Percentiles rank a stretch among this genome's conserved stretches.
phyloP scores from a whole-genome alignment of 2,329 filamentous ascomycete species.

The Fusarium torulosum region DNA sequence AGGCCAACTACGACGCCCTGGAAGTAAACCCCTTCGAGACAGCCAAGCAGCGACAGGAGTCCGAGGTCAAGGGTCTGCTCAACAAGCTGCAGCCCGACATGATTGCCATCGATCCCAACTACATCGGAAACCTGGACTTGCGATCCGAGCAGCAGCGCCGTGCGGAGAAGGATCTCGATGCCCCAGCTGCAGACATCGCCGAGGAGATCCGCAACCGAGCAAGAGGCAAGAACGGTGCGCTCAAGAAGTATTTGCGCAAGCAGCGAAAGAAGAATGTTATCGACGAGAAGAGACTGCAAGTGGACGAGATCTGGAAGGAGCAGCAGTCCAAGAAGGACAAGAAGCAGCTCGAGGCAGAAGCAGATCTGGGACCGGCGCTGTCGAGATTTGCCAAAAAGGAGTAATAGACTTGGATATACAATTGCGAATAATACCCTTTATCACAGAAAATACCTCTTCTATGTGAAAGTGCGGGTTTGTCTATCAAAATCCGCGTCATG shows the following conservation, averaged over 20 bases:
- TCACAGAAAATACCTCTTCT: not conserved
- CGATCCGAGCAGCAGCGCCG: constrained; percentile 81
- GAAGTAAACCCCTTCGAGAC: constrained; percentile 97
- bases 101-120: constrained; percentile 94
- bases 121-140: constrained; percentile 88
- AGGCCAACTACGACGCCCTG: constrained; percentile 94
- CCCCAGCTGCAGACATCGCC: constrained; percentile 66
- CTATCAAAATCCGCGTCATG: constrained; percentile 21
- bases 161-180: constrained; percentile 84
- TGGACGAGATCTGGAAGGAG: constrained; percentile 84
- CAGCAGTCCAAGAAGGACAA: constrained; percentile 75
- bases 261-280: constrained; percentile 93
- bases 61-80: constrained; percentile 87
- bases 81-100: constrained; percentile 97
- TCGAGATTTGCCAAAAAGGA: constrained; percentile 85
- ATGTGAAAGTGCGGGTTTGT: constrained; percentile 9
- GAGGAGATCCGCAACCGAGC: constrained; percentile 80
- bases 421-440: constrained; percentile 48
- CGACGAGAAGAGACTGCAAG: constrained; percentile 90
- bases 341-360: constrained; percentile 72
- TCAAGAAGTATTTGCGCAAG: constrained; percentile 91
- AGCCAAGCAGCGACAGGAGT: constrained; percentile 89
- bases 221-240: constrained; percentile 87
- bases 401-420: constrained; percentile 47
- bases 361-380: constrained; percentile 86